A percentile compares a stretch with the other conserved stretches of the same genome.
Conservation (phyloP, 768 basidiomycete genomes). For the Leucocoprinus birnbaumii region DNA sequence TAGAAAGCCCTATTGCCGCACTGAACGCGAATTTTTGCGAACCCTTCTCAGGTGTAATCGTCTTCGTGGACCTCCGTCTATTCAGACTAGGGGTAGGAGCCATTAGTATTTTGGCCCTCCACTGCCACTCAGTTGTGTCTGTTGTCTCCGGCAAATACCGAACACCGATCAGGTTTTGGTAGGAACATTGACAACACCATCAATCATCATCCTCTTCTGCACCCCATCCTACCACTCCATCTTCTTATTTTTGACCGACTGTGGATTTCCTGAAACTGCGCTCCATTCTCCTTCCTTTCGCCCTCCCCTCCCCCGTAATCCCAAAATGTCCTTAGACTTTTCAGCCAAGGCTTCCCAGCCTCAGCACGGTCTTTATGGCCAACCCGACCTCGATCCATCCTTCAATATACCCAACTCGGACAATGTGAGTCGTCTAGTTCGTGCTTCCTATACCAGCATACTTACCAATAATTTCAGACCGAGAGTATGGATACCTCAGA, state of each 20-base stretch:
- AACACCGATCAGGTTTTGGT: constrained; percentile 43
- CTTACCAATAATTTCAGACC: constrained; percentile 27
- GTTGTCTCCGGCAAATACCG: constrained; percentile 32
- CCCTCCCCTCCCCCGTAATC: constrained; percentile 26
- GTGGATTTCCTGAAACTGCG: constrained; percentile 43
- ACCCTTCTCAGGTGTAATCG: too few species aligned
- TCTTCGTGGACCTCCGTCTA: too few species aligned
- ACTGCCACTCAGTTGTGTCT: constrained; percentile 10
- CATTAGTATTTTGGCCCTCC: constrained; percentile 2
- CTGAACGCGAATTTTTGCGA: background rate
- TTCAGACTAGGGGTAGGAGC: background rate
- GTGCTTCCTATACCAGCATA: constrained; percentile 26
- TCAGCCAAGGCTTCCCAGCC: constrained; percentile 32
- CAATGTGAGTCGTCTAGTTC: constrained; percentile 29
- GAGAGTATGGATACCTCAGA: constrained; percentile 56
- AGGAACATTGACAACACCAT: constrained; percentile 29
- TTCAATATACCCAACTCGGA: constrained; percentile 44
- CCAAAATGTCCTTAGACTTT: constrained; percentile 57
- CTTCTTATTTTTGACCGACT: constrained; percentile 32
- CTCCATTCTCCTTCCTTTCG: constrained; percentile 34
- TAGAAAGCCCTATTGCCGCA: constrained; percentile 4
- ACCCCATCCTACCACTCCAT: constrained; percentile 32
- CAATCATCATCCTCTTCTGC: constrained; percentile 24
- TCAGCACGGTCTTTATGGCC: constrained; percentile 49
- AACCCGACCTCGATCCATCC: constrained; percentile 55